phyloP scores from a whole-genome alignment of 768 basidiomycete genomes.

The Psilocybe cyanescens region DNA sequence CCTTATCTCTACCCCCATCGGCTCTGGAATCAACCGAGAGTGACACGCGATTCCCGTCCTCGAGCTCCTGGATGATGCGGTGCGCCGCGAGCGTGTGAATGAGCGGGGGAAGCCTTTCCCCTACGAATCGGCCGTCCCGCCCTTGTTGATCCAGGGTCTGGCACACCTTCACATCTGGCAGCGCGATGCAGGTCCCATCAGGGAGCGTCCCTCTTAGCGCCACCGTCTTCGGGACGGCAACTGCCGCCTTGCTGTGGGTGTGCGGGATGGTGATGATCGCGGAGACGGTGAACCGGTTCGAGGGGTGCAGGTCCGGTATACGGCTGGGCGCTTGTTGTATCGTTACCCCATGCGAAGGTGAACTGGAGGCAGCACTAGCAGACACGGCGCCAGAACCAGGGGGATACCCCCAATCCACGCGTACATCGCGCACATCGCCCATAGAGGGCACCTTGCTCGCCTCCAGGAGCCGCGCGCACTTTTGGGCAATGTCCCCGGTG shows the following conservation, averaged over 20 bases:
- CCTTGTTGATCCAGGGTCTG: not conserved
- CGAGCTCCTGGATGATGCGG: constrained; percentile 9
- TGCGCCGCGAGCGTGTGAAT: constrained; percentile 10
- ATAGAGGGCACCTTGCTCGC: constrained; percentile 1
- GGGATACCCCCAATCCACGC: not conserved
- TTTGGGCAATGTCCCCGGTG: constrained; percentile 7
- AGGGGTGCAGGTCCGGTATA: constrained; percentile 2
- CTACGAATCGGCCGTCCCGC: not conserved
- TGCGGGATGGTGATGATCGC: constrained; percentile 2
- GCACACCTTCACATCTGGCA: constrained; percentile 1
- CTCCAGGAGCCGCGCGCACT: constrained; percentile 1
- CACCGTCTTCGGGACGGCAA: constrained; percentile 1
- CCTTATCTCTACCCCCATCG: not conserved
- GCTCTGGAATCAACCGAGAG: not conserved
- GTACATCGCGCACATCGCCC: not conserved
- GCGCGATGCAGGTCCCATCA: not conserved
- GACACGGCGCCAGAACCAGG: not conserved
- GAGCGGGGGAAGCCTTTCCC: not conserved
- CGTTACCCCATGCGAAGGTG: not conserved
- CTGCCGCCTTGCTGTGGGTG: not conserved
- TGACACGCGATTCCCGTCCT: constrained; percentile 12
- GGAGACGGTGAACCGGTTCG: constrained; percentile 8
- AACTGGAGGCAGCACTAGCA: not conserved
- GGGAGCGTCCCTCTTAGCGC: constrained; percentile 1
- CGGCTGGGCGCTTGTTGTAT: constrained; percentile 8